Conservation (phyloP, 345 rosid species). For the Lepidium aucheri region DNA sequence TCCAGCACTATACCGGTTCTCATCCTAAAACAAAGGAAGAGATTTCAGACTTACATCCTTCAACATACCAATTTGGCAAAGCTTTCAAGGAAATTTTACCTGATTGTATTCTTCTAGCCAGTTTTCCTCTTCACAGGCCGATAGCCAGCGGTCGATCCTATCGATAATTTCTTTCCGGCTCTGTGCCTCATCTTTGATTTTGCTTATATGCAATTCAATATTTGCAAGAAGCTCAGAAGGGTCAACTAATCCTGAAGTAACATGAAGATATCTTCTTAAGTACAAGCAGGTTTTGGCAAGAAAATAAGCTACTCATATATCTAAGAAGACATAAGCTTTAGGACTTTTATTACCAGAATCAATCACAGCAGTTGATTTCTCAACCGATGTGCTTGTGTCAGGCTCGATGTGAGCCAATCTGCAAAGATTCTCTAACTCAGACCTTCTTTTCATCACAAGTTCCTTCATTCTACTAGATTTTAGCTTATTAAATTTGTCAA, state of each 20-base stretch:
- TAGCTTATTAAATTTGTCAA: constrained; percentile 62
- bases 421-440: constrained; percentile 70
- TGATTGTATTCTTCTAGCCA: constrained; percentile 94
- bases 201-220: constrained; percentile 69
- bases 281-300: not conserved
- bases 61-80: not conserved
- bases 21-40: constrained; percentile 43
- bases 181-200: constrained; percentile 66
- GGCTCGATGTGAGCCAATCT: constrained; percentile 70
- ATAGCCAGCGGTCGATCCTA: constrained; percentile 85
- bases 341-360: constrained; percentile 55
- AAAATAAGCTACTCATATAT: not conserved
- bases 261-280: not conserved
- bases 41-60: not conserved
- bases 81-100: constrained; percentile 23
- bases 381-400: constrained; percentile 69
- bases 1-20: constrained; percentile 73
- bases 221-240: constrained; percentile 80
- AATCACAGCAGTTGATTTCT: constrained; percentile 81
- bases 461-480: constrained; percentile 96
- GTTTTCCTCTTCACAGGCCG: constrained; percentile 90
- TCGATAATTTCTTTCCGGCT: constrained; percentile 91
- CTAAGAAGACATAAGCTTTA: not conserved
- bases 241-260: constrained; percentile 65
- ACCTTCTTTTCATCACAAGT: constrained; percentile 78